Evolutionary conservation across 139 green algal genomes (phyloP).

Genomic region (Coelastrella sp.): DNA sequence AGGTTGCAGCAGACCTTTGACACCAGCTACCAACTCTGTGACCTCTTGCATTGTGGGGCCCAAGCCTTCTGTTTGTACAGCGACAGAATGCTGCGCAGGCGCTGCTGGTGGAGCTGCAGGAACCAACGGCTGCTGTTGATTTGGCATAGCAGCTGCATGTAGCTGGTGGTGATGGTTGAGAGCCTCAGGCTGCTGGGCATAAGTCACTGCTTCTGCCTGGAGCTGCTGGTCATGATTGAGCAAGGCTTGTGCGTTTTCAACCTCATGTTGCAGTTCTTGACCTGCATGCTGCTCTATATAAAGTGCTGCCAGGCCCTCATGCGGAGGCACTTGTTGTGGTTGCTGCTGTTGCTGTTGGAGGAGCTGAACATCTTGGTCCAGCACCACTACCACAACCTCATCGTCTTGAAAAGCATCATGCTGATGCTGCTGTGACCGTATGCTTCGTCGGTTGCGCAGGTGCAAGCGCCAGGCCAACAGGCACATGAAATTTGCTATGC

Average conservation of each 20-base stretch:
- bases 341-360: neutral
- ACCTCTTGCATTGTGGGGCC: constrained; percentile 15
- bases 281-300: neutral
- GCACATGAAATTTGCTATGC: constrained; percentile 36
- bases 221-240: too few species aligned
- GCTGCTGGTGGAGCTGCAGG: neutral
- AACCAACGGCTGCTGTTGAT: neutral
- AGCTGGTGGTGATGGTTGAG: too few species aligned
- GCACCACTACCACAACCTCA: neutral
- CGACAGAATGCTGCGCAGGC: neutral
- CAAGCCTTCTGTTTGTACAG: constrained; percentile 10
- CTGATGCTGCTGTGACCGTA: neutral
- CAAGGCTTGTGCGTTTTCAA: too few species aligned
- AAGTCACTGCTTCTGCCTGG: neutral
- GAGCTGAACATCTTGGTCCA: neutral
- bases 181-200: neutral
- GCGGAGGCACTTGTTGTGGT: neutral
- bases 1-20: neutral
- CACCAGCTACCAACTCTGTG: neutral
- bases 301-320: too few species aligned
- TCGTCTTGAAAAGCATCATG: neutral
- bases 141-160: neutral
- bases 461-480: constrained; percentile 32
- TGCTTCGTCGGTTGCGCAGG: constrained; percentile 2
- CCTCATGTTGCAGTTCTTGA: neutral